phyloP scores from a whole-genome alignment of 176 grass and related monocot genomes.

The Oryza glaberrima region DNA sequence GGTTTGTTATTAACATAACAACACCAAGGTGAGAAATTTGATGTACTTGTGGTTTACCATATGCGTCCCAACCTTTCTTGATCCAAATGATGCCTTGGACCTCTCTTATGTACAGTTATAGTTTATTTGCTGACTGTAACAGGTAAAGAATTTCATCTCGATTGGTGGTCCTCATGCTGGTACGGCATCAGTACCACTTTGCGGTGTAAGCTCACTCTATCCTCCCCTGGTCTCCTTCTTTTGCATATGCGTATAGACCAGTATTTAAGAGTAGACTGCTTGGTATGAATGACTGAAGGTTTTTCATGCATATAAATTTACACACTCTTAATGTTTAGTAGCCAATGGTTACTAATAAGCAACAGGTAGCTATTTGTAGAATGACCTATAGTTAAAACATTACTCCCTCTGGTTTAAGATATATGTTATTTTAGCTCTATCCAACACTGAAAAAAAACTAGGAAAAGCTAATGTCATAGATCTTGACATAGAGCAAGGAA shows the following conservation, averaged over 20 bases:
- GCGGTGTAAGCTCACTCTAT: constrained; percentile 68
- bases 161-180: constrained; percentile 94
- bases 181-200: constrained; percentile 96
- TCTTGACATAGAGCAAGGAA: constrained; percentile 5
- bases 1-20: constrained; percentile 2
- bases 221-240: constrained; percentile 9
- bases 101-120: not conserved
- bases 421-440: constrained; percentile 32
- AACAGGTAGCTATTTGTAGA: constrained; percentile 15
- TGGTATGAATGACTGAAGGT: not conserved
- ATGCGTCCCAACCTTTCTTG: constrained; percentile 1
- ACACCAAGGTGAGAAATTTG: too few relatives aligned
- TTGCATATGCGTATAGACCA: not conserved
- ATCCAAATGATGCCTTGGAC: constrained; percentile 14
- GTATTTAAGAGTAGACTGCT: not conserved
- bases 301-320: not conserved
- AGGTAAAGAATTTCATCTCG: constrained; percentile 98
- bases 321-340: not conserved
- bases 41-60: not conserved
- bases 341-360: not conserved
- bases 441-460: not conserved
- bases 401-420: constrained; percentile 31
- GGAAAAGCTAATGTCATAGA: not conserved
- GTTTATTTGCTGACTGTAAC: constrained; percentile 34
- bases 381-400: not conserved